Evolutionary conservation across 768 basidiomycete genomes (phyloP).

Genomic region (Phylloporus sp.): DNA sequence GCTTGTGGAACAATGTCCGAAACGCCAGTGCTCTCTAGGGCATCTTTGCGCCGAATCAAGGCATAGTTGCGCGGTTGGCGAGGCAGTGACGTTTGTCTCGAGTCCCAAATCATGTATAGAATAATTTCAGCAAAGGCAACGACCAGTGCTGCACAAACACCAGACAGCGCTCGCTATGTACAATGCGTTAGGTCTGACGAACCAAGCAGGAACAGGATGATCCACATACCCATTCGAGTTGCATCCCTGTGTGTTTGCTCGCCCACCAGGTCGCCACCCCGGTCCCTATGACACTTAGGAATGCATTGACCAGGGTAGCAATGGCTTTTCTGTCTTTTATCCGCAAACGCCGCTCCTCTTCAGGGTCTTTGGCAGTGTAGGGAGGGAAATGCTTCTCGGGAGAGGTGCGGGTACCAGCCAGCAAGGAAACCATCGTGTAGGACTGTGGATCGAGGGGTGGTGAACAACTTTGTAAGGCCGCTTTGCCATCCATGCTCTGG

Average conservation of each 20-base stretch:
- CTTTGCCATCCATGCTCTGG: slow-evolving; percentile 46
- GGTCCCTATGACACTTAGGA: slow-evolving; percentile 64
- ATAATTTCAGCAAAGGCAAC: slow-evolving; percentile 69
- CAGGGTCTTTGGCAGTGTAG: slow-evolving; percentile 44
- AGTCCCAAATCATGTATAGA: slow-evolving; percentile 72
- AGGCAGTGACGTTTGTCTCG: slow-evolving; percentile 34
- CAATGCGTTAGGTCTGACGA: slow-evolving; percentile 2
- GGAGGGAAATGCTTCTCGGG: slow-evolving; percentile 67
- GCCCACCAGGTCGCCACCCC: slow-evolving; percentile 75
- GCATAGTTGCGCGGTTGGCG: slow-evolving; percentile 7
- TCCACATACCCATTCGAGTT: slow-evolving; percentile 67
- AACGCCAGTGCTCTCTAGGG: slow-evolving; percentile 2
- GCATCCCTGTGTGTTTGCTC: slow-evolving; percentile 59
- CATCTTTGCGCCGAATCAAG: slow-evolving; percentile 3
- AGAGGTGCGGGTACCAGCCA: slow-evolving; percentile 76
- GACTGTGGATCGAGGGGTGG: slow-evolving; percentile 47
- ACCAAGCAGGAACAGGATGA: slow-evolving; percentile 2
- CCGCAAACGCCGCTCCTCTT: slow-evolving; percentile 43
- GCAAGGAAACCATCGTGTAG: slow-evolving; percentile 69
- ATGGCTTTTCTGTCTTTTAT: slow-evolving; percentile 61
- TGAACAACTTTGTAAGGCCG: slow-evolving; percentile 35
- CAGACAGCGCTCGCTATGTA: slow-evolving; percentile 55
- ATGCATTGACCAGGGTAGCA: slow-evolving; percentile 64
- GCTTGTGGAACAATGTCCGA: slow-evolving; percentile 10
- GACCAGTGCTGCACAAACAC: slow-evolving; percentile 56